Evolutionary conservation across 192 early-diverging fungal genomes (phyloP), one percentile per base, ranked within the genome.

Genomic region (Entomortierella beljakovae): DNA sequence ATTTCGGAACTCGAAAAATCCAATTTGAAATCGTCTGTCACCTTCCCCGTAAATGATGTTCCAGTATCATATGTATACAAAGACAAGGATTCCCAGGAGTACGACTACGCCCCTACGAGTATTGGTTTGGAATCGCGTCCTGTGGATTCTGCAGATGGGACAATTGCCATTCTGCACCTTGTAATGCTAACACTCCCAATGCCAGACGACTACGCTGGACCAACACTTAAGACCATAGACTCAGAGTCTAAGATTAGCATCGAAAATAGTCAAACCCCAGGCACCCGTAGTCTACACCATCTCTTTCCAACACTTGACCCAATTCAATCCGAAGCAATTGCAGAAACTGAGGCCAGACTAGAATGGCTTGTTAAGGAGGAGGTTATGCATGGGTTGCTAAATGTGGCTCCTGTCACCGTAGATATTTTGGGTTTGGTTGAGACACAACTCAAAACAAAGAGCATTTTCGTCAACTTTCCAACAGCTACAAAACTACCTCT

Each of bases 281-380:
- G 61, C 25, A 26, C 49, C 33, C 61, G 75, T 3, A 61, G 38
- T 22, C 50, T 79, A 9, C 61, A 79, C n/a, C 64, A 79, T 37
- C 61, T 65, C 34, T 69, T 79, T 57, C 75, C 75, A 18, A 70
- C 64, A 15, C 34, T 79, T 48, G 75, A 79, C 9, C n/a, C 68
- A 3, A 55, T 84, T 38, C 91, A 92, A 62, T 68, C 82, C 43
- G 87, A 88, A 33, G 91, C 90, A 1, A 68, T 94, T 18, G 64
- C 79, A 0, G 86, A 90, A 59, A 89, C 88, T 1, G 84, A 85
- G 52, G 66, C 81, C 2, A 75, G 87, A 34, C 68, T 94, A 16
- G 84, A 89, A 22, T 83, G 80, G 82, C 57, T 93, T 0, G 81
- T 93, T n/a, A 89, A 90, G 40, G 90, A 94, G 54, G 92, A 94